Evolutionary conservation across 257 asterid species (phyloP).

Genomic region (Echium plantagineum): DNA sequence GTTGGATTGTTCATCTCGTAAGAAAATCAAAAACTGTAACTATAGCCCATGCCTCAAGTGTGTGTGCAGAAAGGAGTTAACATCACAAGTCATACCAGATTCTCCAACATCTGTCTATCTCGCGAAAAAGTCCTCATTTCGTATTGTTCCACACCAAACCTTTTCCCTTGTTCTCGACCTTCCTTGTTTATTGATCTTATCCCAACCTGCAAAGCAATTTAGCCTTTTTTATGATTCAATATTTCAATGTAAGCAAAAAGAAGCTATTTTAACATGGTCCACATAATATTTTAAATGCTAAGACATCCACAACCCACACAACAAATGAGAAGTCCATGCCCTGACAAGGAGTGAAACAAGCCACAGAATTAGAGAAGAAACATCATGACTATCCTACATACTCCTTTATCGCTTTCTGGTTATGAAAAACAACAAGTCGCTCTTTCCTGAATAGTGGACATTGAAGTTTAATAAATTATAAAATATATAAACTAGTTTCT

Average conservation of each 20-base stretch:
- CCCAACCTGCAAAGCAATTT: conserved; percentile 65
- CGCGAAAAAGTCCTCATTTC: conserved; percentile 91
- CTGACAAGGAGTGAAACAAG: no score
- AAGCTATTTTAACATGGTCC: neutral
- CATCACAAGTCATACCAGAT: conserved; percentile 47
- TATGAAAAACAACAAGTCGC: neutral
- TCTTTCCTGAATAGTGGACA: neutral
- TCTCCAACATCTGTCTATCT: conserved; percentile 64
- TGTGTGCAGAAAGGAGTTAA: neutral
- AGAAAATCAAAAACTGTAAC: no score
- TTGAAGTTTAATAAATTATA: neutral
- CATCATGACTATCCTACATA: no score
- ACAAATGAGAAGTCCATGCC: neutral
- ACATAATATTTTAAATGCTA: neutral
- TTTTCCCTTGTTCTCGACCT: conserved; percentile 97
- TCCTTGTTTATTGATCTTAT: conserved; percentile 85
- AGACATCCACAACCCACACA: no score
- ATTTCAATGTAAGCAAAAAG: neutral
- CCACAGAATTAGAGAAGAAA: no score
- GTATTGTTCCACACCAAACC: conserved; percentile 93
- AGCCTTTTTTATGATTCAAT: conserved; percentile 4
- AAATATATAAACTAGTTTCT: neutral
- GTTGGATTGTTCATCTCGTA: neutral
- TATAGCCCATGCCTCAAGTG: neutral
- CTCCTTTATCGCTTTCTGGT: neutral